Evolutionary conservation across 768 basidiomycete genomes (phyloP).

Genomic region (Crucibulum laeve): DNA sequence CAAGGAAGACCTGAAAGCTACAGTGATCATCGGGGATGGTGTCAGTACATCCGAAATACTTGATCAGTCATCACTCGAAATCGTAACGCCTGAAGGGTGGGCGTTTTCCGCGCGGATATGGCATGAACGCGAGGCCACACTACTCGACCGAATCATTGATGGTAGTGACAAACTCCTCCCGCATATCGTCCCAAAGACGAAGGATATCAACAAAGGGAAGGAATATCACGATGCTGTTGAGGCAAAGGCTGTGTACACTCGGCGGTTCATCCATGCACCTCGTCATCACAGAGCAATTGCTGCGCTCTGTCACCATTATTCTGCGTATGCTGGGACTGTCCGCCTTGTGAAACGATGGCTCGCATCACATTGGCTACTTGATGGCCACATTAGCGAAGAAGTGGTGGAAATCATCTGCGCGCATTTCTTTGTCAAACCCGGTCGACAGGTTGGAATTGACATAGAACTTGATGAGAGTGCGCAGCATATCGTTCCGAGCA

Average conservation of each 20-base stretch:
- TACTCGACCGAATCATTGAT: conserved; percentile 68
- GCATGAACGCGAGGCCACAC: conserved; percentile 79
- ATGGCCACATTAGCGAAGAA: conserved; percentile 69
- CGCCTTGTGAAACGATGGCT: conserved; percentile 93
- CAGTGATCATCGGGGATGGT: conserved; percentile 55
- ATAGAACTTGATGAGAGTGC: conserved; percentile 26
- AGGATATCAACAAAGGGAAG: conserved; percentile 33
- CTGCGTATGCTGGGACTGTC: conserved; percentile 80
- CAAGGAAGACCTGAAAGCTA: conserved; percentile 46
- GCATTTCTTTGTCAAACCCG: conserved; percentile 63
- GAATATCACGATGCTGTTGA: conserved; percentile 53
- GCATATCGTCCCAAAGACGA: conserved; percentile 26
- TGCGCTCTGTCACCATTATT: conserved; percentile 71
- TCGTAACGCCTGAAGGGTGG: conserved; percentile 80
- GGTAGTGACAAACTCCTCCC: conserved; percentile 35
- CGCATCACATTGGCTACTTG: conserved; percentile 82
- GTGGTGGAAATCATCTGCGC: conserved; percentile 85
- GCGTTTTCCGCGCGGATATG: conserved; percentile 82
- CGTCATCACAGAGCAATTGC: conserved; percentile 83
- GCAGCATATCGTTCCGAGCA: conserved; percentile 52
- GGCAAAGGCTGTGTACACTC: conserved; percentile 55
- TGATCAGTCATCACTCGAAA: conserved; percentile 71
- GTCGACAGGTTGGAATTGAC: conserved; percentile 22
- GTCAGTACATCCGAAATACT: conserved; percentile 46
- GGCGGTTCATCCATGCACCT: conserved; percentile 77